phyloP scores from a whole-genome alignment of 139 green algal species.

The Diplosphaera chodatii region DNA sequence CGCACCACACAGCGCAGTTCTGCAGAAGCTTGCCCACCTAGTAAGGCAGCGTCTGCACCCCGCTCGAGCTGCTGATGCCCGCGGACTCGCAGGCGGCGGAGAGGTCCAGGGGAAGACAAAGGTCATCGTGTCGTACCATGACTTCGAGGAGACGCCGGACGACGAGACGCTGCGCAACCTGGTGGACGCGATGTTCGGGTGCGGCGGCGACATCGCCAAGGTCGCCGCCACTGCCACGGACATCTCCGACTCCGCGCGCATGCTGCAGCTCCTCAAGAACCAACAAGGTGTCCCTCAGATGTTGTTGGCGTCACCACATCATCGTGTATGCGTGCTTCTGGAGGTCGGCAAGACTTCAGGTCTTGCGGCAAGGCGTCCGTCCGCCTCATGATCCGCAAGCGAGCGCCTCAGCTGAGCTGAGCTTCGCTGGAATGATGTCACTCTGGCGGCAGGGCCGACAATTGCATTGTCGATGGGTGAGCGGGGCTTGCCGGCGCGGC shows the following conservation, averaged over 20 bases:
- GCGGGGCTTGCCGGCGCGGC: conserved; percentile 65
- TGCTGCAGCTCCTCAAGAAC: conserved; percentile 66
- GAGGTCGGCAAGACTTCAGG: too few species aligned
- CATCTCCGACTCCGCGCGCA: conserved; percentile 60
- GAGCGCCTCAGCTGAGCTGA: too few species aligned
- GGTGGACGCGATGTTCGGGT: conserved; percentile 44
- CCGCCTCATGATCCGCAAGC: too few species aligned
- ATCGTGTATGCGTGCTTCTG: too few species aligned
- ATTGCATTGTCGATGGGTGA: conserved; percentile 94
- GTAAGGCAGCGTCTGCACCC: too few species aligned
- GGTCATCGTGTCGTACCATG: conserved; percentile 91
- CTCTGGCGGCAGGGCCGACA: conserved; percentile 57
- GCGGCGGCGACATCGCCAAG: conserved; percentile 87
- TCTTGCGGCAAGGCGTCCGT: too few species aligned
- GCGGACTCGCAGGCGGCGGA: conserved; percentile 21
- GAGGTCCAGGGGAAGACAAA: conserved; percentile 49
- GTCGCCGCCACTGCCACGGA: conserved; percentile 83
- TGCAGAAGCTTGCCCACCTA: too few species aligned
- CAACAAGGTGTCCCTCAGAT: neutral
- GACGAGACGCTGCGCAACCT: conserved; percentile 53
- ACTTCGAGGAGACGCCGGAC: conserved; percentile 77
- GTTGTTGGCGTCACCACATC: too few species aligned
- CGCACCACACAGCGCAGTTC: too few species aligned
- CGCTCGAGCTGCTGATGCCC: too few species aligned
- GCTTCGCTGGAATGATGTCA: too few species aligned